phyloP scores from a whole-genome alignment of 176 grass and related monocot genomes.

The Aegilops speltoides region DNA sequence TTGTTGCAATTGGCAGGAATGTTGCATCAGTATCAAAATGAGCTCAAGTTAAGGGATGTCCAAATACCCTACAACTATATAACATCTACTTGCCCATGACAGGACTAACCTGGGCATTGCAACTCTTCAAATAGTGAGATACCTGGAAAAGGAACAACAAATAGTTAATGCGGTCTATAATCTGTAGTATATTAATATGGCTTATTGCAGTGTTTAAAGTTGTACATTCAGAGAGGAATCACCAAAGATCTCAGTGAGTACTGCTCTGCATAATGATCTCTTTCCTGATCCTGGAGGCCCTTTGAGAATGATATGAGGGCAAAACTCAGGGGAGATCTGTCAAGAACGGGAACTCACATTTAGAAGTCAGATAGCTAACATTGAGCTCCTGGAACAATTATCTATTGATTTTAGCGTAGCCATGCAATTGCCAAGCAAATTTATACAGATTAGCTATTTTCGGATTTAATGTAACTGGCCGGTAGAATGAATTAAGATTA shows the following conservation, averaged over 20 bases:
- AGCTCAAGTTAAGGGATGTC: neutral
- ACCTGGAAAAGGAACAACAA: slow-evolving; percentile 50
- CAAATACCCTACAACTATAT: neutral
- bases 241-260: slow-evolving; percentile 62
- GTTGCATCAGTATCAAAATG: neutral
- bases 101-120: slow-evolving; percentile 52
- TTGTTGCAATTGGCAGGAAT: neutral
- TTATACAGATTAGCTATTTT: neutral
- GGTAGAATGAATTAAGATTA: neutral
- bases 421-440: slow-evolving; percentile 31
- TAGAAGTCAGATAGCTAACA: slow-evolving; percentile 13
- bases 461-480: neutral
- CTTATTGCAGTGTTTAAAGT: slow-evolving; percentile 14
- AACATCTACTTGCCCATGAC: neutral
- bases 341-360: slow-evolving; percentile 6
- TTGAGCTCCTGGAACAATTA: neutral
- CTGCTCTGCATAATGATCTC: slow-evolving; percentile 64
- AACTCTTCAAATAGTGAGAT: slow-evolving; percentile 68
- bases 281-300: slow-evolving; percentile 69
- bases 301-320: slow-evolving; percentile 72
- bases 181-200: neutral
- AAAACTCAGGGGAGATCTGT: slow-evolving; percentile 48
- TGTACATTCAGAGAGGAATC: slow-evolving; percentile 64
- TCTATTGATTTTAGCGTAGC: neutral
- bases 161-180: slow-evolving; percentile 10